A percentile compares a stretch with the other conserved stretches of the same genome.
These are phyloP conservation scores for Crithidia thermophila DNA, from an alignment of 208 protist genomes.

Conservation along the genomic window DNA sequence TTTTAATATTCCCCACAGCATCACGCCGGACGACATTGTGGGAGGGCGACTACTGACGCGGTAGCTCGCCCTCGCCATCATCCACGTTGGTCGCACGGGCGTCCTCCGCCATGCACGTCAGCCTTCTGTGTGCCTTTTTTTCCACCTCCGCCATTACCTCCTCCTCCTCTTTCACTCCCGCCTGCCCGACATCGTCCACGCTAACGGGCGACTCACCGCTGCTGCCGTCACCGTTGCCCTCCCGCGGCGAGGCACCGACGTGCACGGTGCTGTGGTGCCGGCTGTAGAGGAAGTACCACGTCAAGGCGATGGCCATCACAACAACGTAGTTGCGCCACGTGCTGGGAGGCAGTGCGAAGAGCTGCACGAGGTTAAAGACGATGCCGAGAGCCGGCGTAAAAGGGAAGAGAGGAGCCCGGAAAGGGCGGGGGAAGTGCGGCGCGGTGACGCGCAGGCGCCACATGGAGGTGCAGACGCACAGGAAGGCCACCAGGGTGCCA, in stretches of 20 bases:
- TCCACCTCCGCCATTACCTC: background rate
- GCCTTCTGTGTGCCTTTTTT: background rate
- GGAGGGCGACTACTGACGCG: background rate
- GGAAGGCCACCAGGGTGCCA: constrained; percentile 21
- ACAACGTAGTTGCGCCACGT: constrained; percentile 27
- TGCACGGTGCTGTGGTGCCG: constrained; percentile 20
- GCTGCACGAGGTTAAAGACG: constrained; percentile 21
- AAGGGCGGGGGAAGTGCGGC: constrained; percentile 4
- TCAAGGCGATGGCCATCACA: constrained; percentile 4
- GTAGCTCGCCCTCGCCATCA: background rate
- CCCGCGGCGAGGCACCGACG: background rate
- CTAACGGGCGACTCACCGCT: background rate
- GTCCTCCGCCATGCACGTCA: background rate
- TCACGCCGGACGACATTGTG: too few relatives aligned
- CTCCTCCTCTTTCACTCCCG: background rate
- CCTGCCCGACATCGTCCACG: background rate
- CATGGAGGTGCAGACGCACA: constrained; percentile 21
- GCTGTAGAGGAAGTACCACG: constrained; percentile 26
- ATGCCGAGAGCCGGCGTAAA: constrained; percentile 1
- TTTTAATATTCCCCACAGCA: too few relatives aligned
- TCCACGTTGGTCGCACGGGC: background rate
- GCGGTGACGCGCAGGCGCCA: constrained; percentile 24
- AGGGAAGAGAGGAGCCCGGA: constrained; percentile 9
- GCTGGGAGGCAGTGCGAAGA: constrained; percentile 15
- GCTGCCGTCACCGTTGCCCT: background rate